These are phyloP conservation scores for Dalechampia spathulata DNA, from an alignment of 441 rosid genomes.

Conservation along the genomic window DNA sequence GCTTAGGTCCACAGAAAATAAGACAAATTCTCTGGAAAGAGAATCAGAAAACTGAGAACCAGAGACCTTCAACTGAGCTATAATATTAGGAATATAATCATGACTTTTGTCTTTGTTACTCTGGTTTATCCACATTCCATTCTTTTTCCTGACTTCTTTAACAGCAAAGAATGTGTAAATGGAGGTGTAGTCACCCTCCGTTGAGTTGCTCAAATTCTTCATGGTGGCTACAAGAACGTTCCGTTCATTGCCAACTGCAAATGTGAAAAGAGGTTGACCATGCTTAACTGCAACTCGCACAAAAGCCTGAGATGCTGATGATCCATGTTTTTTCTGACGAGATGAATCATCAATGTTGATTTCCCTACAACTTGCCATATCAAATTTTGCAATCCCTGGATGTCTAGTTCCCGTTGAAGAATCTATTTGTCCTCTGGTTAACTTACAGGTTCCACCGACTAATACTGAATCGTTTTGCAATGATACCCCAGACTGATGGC, in stretches of 20 bases:
- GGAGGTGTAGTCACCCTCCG: slow-evolving; percentile 49
- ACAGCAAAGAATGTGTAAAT: slow-evolving; percentile 68
- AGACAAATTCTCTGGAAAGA: slow-evolving; percentile 56
- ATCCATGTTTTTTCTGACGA: slow-evolving; percentile 32
- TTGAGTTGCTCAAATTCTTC: slow-evolving; percentile 44
- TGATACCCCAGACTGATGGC: slow-evolving; percentile 33
- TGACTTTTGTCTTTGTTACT: slow-evolving; percentile 50
- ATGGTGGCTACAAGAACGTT: slow-evolving; percentile 75
- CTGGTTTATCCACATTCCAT: slow-evolving; percentile 67
- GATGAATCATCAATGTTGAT: slow-evolving; percentile 32
- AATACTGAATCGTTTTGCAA: slow-evolving; percentile 31
- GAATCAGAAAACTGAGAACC: slow-evolving; percentile 35
- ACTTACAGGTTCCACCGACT: slow-evolving; percentile 24
- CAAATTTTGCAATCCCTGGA: slow-evolving; percentile 41
- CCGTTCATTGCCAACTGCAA: slow-evolving; percentile 68
- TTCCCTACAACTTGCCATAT: no score
- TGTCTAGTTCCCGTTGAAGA: slow-evolving; percentile 24
- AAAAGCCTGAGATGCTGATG: slow-evolving; percentile 67
- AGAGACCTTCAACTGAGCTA: slow-evolving; percentile 81
- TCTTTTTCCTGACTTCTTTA: slow-evolving; percentile 70
- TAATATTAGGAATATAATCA: slow-evolving; percentile 57
- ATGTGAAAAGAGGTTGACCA: slow-evolving; percentile 75
- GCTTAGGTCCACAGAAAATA: slow-evolving; percentile 48
- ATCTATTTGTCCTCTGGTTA: slow-evolving; percentile 29
- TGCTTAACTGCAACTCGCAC: slow-evolving; percentile 74